These are phyloP conservation scores for Xylariaceae sp. DNA, from an alignment of 2,329 filamentous ascomycete species.

Conservation along the genomic window DNA sequence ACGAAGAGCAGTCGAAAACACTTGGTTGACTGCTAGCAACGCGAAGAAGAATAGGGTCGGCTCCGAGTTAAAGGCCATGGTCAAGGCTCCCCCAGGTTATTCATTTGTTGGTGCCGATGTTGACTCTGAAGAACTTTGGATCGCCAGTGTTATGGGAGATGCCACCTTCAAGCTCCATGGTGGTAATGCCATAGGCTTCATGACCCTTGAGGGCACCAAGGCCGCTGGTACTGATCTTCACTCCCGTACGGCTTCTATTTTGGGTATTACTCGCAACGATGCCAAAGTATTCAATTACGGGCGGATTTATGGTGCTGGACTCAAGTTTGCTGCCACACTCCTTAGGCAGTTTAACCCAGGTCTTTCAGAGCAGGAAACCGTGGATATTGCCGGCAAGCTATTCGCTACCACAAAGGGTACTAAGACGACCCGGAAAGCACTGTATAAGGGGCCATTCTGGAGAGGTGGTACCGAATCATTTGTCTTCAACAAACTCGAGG, in stretches of 20 bases:
- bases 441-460: constrained; percentile 84
- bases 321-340: constrained; percentile 89
- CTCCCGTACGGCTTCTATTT: constrained; percentile 86
- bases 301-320: constrained; percentile 94
- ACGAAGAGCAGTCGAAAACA: constrained; percentile 91
- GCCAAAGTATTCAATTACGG: constrained; percentile 99
- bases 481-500: constrained; percentile 97
- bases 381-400: constrained; percentile 73
- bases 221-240: constrained; percentile 91
- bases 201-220: constrained; percentile 97
- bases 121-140: constrained; percentile 97
- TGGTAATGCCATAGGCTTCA: constrained; percentile 96
- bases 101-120: constrained; percentile 96
- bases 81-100: constrained; percentile 87
- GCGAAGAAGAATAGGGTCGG: constrained; percentile 95
- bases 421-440: constrained; percentile 73
- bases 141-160: constrained; percentile 91
- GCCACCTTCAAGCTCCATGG: constrained; percentile 94
- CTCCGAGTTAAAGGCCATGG: constrained; percentile 96
- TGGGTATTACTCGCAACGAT: constrained; percentile 92
- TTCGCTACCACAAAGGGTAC: constrained; percentile 90
- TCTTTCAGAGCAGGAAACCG: constrained; percentile 78
- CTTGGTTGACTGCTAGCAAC: constrained; percentile 96
- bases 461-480: constrained; percentile 95
- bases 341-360: constrained; percentile 91